Percentiles rank a stretch among this genome's conserved stretches.
These are phyloP conservation scores for Candida stauntonica DNA, from an alignment of 805 yeast genomes.

Conservation along the genomic window DNA sequence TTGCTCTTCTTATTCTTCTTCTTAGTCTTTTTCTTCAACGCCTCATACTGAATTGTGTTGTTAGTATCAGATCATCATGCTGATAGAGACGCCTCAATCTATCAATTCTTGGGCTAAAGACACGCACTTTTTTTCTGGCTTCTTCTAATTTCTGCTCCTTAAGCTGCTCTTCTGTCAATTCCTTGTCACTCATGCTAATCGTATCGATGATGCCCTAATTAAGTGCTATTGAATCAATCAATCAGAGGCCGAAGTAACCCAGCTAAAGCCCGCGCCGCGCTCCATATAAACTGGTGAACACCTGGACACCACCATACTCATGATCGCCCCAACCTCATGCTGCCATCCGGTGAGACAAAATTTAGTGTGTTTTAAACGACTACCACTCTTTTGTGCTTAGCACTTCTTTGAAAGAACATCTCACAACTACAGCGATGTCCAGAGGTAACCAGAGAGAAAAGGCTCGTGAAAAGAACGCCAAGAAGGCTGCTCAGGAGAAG, in stretches of 20 bases:
- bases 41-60: slow-evolving; percentile 39
- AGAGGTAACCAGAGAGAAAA: slow-evolving; percentile 96
- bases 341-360: background rate
- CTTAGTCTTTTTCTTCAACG: slow-evolving; percentile 57
- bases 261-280: no score
- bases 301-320: no score
- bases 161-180: slow-evolving; percentile 31
- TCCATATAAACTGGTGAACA: no score
- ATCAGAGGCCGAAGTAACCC: no score
- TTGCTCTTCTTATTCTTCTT: slow-evolving; percentile 37
- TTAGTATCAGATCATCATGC: no score
- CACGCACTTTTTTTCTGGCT: slow-evolving; percentile 59
- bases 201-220: no score
- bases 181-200: slow-evolving; percentile 23
- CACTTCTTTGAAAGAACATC: background rate
- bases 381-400: no score
- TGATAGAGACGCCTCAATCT: background rate
- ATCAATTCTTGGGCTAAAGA: background rate
- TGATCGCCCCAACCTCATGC: no score
- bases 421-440: slow-evolving; percentile 50
- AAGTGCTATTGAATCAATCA: no score
- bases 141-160: slow-evolving; percentile 66
- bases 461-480: slow-evolving; percentile 83
- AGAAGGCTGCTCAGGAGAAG: slow-evolving; percentile 68
- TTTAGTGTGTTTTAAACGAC: background rate